Percentiles rank a stretch among this genome's conserved stretches.
Evolutionary conservation across 352 stramenopile species (phyloP).

Genomic region (Phytophthora macrochlamydospora): DNA sequence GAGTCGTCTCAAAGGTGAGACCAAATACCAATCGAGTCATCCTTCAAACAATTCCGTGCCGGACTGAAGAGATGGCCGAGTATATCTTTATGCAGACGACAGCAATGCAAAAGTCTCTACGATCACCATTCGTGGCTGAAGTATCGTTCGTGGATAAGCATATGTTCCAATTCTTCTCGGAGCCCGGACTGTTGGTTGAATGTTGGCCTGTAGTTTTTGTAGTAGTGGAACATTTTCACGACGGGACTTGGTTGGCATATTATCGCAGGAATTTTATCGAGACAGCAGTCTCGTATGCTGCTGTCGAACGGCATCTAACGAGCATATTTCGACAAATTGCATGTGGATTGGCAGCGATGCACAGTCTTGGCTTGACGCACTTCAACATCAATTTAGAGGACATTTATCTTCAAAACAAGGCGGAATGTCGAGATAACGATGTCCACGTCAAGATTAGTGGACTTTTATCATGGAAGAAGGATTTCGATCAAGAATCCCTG

Average conservation of each 20-base stretch:
- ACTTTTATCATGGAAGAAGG: constrained; percentile 47
- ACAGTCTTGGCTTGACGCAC: constrained; percentile 56
- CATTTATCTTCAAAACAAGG: constrained; percentile 39
- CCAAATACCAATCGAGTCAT: constrained; percentile 28
- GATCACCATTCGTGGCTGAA: constrained; percentile 43
- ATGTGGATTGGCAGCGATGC: constrained; percentile 54
- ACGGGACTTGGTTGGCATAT: constrained; percentile 40
- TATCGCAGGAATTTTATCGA: constrained; percentile 28
- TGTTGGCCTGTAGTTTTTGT: constrained; percentile 69
- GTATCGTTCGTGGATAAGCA: constrained; percentile 45
- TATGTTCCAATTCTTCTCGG: constrained; percentile 66
- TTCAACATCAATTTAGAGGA: constrained; percentile 62
- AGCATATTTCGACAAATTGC: constrained; percentile 53
- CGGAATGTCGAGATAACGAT: background rate
- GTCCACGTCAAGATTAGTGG: constrained; percentile 44
- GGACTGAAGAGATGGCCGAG: constrained; percentile 42
- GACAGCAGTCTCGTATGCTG: constrained; percentile 15
- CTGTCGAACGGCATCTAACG: constrained; percentile 39
- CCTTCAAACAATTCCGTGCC: constrained; percentile 54
- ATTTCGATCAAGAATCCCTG: constrained; percentile 40
- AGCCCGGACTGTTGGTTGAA: constrained; percentile 63
- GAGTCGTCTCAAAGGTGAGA: constrained; percentile 1
- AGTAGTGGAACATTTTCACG: constrained; percentile 44
- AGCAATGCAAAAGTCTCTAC: constrained; percentile 39
- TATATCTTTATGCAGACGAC: constrained; percentile 42